Conservation (phyloP, 176 grass and related monocot genomes). For the Pharus latifolius region DNA sequence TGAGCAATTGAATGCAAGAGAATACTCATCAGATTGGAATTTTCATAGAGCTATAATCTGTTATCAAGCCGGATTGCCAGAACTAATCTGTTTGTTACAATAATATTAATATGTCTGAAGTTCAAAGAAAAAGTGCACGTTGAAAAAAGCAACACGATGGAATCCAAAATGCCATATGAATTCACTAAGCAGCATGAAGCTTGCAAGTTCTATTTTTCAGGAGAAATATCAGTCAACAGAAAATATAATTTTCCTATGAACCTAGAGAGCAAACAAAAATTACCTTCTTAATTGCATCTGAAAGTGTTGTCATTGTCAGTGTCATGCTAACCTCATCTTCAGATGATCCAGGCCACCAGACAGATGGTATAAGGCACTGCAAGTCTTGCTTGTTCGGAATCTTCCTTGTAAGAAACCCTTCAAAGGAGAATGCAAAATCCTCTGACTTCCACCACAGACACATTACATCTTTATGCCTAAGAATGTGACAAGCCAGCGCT, state of each 20-base stretch:
- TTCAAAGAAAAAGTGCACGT: too few relatives aligned
- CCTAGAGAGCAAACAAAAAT: neutral
- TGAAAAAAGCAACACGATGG: too few relatives aligned
- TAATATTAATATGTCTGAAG: neutral
- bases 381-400: slow-evolving; percentile 75
- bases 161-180: neutral
- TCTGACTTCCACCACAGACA: slow-evolving; percentile 56
- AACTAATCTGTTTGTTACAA: neutral
- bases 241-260: neutral
- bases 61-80: neutral
- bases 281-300: slow-evolving; percentile 72
- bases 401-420: slow-evolving; percentile 76
- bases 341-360: slow-evolving; percentile 79
- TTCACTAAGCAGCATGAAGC: neutral
- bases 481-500: slow-evolving; percentile 51
- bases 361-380: slow-evolving; percentile 68
- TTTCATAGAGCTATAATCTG: neutral
- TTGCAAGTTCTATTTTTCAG: neutral
- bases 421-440: slow-evolving; percentile 62
- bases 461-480: slow-evolving; percentile 63
- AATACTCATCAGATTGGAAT: neutral
- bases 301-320: slow-evolving; percentile 49
- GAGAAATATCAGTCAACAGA: neutral
- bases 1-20: neutral
- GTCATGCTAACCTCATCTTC: slow-evolving; percentile 71